A percentile compares a stretch with the other conserved stretches of the same genome.
Conservation (phyloP, 2,329 filamentous ascomycete species). For the Fusarium marasasianum region DNA sequence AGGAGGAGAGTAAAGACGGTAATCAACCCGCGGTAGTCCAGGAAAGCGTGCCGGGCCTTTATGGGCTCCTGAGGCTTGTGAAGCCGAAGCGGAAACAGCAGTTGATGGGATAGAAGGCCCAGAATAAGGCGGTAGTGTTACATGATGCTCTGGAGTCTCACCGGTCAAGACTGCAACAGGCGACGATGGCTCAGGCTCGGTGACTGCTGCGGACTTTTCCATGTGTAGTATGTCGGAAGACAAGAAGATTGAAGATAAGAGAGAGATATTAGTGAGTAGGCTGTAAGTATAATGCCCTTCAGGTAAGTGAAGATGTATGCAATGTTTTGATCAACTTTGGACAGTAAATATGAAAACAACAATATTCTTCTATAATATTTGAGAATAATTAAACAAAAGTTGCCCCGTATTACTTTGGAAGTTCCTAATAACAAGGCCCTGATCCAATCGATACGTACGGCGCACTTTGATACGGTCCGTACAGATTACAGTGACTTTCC, state of each 20-base stretch:
- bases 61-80: not conserved
- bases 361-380: not conserved
- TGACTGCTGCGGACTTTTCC: not conserved
- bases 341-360: not conserved
- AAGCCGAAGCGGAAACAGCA: not conserved
- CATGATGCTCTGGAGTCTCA: not conserved
- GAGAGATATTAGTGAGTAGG: not conserved
- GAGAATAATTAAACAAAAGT: not conserved
- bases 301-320: not conserved
- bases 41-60: conserved; percentile 51
- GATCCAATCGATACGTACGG: too few species aligned
- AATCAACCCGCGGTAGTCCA: conserved; percentile 60
- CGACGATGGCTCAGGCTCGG: not conserved
- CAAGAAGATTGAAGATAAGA: not conserved
- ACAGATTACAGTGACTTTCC: too few species aligned
- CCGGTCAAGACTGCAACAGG: not conserved
- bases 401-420: not conserved
- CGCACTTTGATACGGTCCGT: too few species aligned
- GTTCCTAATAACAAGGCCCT: too few species aligned
- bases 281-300: not conserved
- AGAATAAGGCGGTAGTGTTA: conserved; percentile 37
- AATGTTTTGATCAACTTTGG: not conserved
- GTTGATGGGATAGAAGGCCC: conserved; percentile 26
- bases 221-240: not conserved
- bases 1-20: conserved; percentile 62